These are phyloP conservation scores for Betula pendula DNA, from an alignment of 306 rosid genomes.

Conservation along the genomic window DNA sequence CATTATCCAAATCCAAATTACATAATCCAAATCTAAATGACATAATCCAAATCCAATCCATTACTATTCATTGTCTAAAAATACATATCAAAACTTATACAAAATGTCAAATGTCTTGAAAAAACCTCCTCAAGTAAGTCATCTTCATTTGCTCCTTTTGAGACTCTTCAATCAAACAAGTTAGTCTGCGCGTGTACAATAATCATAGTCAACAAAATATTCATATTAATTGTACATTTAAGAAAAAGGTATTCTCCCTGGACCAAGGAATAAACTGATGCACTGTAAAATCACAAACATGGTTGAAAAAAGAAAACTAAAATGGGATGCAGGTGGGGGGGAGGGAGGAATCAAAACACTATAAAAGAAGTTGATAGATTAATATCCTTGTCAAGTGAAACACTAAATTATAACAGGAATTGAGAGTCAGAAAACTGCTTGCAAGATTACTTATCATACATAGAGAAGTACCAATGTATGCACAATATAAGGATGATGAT, in stretches of 20 bases:
- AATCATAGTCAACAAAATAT: no score
- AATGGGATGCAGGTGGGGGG: not conserved
- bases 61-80: no score
- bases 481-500: not conserved
- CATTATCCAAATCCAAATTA: no score
- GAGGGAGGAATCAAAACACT: not conserved
- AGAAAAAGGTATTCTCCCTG: constrained; percentile 95
- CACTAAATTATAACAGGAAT: not conserved
- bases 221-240: no score
- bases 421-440: not conserved
- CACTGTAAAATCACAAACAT: constrained; percentile 19
- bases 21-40: no score
- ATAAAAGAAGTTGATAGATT: not conserved
- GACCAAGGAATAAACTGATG: constrained; percentile 26
- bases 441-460: not conserved
- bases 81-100: no score
- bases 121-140: no score
- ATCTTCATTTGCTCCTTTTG: no score
- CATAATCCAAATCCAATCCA: no score
- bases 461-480: not conserved
- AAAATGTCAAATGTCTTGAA: no score
- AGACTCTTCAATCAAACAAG: no score
- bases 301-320: not conserved
- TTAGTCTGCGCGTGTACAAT: no score
- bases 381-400: not conserved